Evolutionary conservation across 2,329 filamentous ascomycete species (phyloP).

Genomic region (Atkinsonella texensis): DNA sequence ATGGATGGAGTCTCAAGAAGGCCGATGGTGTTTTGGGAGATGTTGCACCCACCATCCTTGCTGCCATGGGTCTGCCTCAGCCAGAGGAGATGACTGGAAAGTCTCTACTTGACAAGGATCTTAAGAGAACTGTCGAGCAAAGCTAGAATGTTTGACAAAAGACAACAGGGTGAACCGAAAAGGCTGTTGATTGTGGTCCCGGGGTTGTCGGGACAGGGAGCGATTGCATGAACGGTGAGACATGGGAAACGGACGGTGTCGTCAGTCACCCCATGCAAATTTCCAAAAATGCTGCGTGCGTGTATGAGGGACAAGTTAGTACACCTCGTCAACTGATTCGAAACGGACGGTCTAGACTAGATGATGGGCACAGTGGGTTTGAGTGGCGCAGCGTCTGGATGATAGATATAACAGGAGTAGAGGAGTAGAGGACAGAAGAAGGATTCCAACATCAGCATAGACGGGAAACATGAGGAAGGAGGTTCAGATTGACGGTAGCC

Average conservation of each 20-base stretch:
- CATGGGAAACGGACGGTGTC: slow-evolving; percentile 4
- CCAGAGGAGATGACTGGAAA: slow-evolving; percentile 86
- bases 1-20: slow-evolving; percentile 78
- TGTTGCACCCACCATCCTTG: slow-evolving; percentile 88
- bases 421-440: neutral
- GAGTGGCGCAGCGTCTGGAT: neutral
- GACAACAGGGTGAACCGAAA: neutral
- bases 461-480: too few relatives aligned
- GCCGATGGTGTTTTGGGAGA: slow-evolving; percentile 85
- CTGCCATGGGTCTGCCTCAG: slow-evolving; percentile 79
- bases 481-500: too few relatives aligned
- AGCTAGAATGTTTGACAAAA: neutral
- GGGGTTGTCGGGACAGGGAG: slow-evolving; percentile 1
- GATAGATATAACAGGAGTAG: neutral
- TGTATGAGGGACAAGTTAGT: too few relatives aligned
- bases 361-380: neutral
- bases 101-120: slow-evolving; percentile 67
- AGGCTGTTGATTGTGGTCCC: slow-evolving; percentile 4
- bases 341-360: slow-evolving; percentile 3
- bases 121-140: slow-evolving; percentile 26
- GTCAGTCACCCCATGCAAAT: too few relatives aligned
- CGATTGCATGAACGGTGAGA: neutral
- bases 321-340: too few relatives aligned
- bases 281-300: too few relatives aligned
- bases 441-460: neutral